Conservation (phyloP, 75 land plant genomes). For the Picea sitchensis region DNA sequence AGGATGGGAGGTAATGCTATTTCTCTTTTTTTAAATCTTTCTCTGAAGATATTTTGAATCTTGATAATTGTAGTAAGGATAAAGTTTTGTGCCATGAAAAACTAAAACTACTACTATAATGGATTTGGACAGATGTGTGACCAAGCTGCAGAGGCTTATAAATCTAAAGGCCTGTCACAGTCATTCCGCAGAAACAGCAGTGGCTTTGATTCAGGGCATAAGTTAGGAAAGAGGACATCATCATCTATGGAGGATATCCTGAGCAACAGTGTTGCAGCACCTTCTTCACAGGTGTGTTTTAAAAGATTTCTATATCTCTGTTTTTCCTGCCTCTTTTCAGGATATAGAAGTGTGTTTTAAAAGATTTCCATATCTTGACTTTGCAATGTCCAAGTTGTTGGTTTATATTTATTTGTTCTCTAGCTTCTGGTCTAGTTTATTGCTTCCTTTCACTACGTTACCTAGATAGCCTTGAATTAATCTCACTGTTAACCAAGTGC, state of each 20-base stretch:
- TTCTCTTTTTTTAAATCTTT: no score
- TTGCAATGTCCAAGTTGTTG: not conserved
- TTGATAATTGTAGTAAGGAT: no score
- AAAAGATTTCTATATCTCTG: not conserved
- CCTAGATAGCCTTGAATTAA: not conserved
- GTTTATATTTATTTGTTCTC: not conserved
- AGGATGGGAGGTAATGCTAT: not conserved
- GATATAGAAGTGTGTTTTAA: conserved; percentile 24
- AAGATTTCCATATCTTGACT: not conserved
- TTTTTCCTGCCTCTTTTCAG: not conserved
- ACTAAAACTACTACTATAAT: not conserved
- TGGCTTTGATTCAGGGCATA: conserved; percentile 42
- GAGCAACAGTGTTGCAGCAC: conserved; percentile 21
- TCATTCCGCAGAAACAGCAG: conserved; percentile 54
- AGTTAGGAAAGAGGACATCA: conserved; percentile 18
- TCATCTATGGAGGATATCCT: conserved; percentile 59
- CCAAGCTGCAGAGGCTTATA: conserved; percentile 87
- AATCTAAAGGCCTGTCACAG: conserved; percentile 49
- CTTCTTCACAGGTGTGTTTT: conserved; percentile 44
- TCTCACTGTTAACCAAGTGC: no score
- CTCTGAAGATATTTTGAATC: no score
- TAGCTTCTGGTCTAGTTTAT: not conserved
- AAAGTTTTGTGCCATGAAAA: no score
- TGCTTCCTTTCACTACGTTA: not conserved
- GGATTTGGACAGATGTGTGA: conserved; percentile 77